Base-by-base conservation (phyloP, 2,329 filamentous ascomycete genomes). In the Thelonectria rubi region DNA sequence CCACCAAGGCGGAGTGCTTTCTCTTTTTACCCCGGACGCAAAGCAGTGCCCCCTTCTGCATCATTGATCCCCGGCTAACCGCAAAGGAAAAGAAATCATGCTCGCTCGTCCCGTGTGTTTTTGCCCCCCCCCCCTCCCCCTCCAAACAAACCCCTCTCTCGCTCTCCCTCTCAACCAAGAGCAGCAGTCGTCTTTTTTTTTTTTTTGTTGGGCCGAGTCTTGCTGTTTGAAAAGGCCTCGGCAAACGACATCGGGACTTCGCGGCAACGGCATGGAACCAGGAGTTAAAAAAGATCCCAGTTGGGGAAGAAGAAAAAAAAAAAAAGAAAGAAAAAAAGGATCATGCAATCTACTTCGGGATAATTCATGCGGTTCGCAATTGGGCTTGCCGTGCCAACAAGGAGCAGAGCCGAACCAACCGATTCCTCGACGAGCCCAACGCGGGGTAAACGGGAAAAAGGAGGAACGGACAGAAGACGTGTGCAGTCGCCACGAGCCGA, bases 181-280 rank as follows among this genome's bases (percentile, higher is more conserved):
- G 12, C n/a, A 3, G 5, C 37, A 14, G 12, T 14, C 37, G 5
- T 42, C 10, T 42, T 18, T 17, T 42, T 17, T 18, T 17, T 42
- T 18, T 20, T 21, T 20, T 51, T 51, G 37, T 49, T 46, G 40
- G 47, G 51, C 51, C 39, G 52, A 14, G 32, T 8, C 32, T 46
- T 21, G 30, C 47, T 30, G 6, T 7, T 26, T 45, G 4, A 7
- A 24, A 52, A 42, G 18, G 42, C 47, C 39, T 47, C 58, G 58
- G 58, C 52, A 52, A 50, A 26, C 21, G 46, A 6, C 21, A 15
- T 60, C 58, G 58, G 58, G 50, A 55, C 47, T 60, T 55, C 47
- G 47, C 58, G 58, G 57, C 39, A 32, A 46, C 49, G 32, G 34
- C 20, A 30, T 20, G 21, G 21, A 47, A 32, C 42, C 30, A 32